A percentile compares a stretch with the other conserved stretches of the same genome.
Conservation (phyloP, 2,329 filamentous ascomycete genomes). For the Microsporum ferrugineum region DNA sequence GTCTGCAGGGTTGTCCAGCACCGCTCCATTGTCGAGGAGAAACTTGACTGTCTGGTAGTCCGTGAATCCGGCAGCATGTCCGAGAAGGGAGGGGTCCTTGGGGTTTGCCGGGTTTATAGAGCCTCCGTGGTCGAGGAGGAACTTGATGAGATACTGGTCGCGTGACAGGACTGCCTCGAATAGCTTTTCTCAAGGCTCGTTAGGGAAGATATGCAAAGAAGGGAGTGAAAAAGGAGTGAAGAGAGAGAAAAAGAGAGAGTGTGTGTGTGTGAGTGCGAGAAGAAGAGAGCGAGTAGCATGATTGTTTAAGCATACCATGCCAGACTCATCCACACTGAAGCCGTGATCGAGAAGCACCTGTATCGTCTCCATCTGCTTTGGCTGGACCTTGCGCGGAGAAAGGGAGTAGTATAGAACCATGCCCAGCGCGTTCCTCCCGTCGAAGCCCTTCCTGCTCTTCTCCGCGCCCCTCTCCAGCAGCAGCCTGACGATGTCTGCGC, state of each 20-base stretch:
- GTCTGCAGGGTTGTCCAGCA: background rate
- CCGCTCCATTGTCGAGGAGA: background rate
- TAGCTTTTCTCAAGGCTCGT: background rate
- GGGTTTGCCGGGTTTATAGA: background rate
- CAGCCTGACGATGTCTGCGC: background rate
- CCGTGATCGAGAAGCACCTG: constrained; percentile 2
- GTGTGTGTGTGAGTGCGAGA: too few relatives aligned
- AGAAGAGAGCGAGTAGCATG: background rate
- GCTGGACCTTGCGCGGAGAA: background rate
- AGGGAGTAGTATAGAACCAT: constrained; percentile 5
- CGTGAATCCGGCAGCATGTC: constrained; percentile 2
- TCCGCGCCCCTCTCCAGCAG: constrained; percentile 1
- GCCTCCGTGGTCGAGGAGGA: constrained; percentile 4
- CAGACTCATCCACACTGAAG: constrained; percentile 1
- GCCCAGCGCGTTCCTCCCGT: background rate
- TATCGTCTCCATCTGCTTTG: constrained; percentile 1
- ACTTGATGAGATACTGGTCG: constrained; percentile 2
- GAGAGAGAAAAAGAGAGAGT: background rate
- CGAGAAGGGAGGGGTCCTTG: background rate
- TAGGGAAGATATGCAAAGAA: background rate
- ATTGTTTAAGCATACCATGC: background rate
- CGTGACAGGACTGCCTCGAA: constrained; percentile 2
- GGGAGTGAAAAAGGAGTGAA: background rate
- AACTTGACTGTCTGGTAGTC: constrained; percentile 5
- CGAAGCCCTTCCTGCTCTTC: constrained; percentile 1